Evolutionary conservation across 768 basidiomycete species (phyloP).

Genomic region (Austroboletus eburneus): DNA sequence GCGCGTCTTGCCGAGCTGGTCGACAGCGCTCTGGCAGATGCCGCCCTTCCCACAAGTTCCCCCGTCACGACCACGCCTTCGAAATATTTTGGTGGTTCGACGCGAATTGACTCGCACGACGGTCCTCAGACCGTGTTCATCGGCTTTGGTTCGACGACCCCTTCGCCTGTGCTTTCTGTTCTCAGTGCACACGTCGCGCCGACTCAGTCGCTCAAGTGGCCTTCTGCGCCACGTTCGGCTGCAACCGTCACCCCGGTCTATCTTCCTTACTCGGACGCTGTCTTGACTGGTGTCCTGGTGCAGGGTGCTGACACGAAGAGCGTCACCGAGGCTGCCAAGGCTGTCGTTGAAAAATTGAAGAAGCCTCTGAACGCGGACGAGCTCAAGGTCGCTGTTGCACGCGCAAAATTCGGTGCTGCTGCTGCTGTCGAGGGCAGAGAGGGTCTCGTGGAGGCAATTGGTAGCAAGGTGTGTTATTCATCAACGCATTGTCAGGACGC

Average conservation of each 20-base stretch:
- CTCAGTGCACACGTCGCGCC: slow-evolving; percentile 81
- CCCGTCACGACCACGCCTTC: slow-evolving; percentile 26
- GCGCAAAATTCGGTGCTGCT: slow-evolving; percentile 85
- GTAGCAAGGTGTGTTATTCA: slow-evolving; percentile 51
- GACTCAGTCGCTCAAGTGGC: slow-evolving; percentile 82
- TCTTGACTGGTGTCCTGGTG: slow-evolving; percentile 79
- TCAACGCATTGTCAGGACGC: not conserved
- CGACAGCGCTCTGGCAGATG: slow-evolving; percentile 54
- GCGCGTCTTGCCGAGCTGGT: slow-evolving; percentile 67
- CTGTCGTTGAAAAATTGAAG: slow-evolving; percentile 65
- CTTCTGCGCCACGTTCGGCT: slow-evolving; percentile 52
- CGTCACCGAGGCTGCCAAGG: slow-evolving; percentile 65
- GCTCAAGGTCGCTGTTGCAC: slow-evolving; percentile 76
- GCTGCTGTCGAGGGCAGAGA: slow-evolving; percentile 63
- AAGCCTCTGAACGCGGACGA: slow-evolving; percentile 59
- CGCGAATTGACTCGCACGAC: slow-evolving; percentile 61
- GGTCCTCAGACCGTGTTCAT: slow-evolving; percentile 77
- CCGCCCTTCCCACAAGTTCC: slow-evolving; percentile 33
- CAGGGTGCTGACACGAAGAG: slow-evolving; percentile 60
- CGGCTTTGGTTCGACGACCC: slow-evolving; percentile 74
- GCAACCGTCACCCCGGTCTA: slow-evolving; percentile 70
- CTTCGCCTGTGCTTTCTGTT: slow-evolving; percentile 70
- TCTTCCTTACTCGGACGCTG: slow-evolving; percentile 88
- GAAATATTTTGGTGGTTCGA: slow-evolving; percentile 83
- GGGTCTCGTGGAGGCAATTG: slow-evolving; percentile 58